A percentile compares a stretch with the other conserved stretches of the same genome.
These are phyloP conservation scores for Moesziomyces antarcticus DNA, from an alignment of 1,284 basidiomycete species.

Conservation along the genomic window DNA sequence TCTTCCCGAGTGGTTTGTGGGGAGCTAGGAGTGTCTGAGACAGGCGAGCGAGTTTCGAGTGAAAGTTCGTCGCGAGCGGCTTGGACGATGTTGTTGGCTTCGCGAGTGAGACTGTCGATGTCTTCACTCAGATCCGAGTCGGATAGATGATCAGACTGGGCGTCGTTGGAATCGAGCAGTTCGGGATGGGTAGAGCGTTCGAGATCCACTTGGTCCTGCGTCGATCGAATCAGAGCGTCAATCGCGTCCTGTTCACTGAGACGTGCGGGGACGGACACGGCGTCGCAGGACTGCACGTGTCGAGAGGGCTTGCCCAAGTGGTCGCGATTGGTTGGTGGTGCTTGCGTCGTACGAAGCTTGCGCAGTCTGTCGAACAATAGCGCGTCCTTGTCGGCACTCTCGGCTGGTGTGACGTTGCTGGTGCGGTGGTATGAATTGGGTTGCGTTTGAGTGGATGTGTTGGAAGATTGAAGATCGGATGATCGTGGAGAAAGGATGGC, in stretches of 20 bases:
- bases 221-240: conserved; percentile 32
- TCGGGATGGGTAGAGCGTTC: conserved; percentile 11
- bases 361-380: conserved; percentile 25
- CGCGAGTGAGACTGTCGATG: conserved; percentile 20
- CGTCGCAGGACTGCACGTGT: background rate
- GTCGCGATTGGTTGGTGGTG: background rate
- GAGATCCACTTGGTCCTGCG: conserved; percentile 29
- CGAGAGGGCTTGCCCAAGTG: background rate
- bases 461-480: background rate
- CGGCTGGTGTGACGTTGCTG: background rate
- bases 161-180: conserved; percentile 10
- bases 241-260: conserved; percentile 41
- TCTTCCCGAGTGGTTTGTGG: background rate
- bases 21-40: background rate
- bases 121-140: conserved; percentile 22
- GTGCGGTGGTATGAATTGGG: background rate
- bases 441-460: background rate
- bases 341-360: conserved; percentile 10
- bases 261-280: background rate
- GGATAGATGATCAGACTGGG: conserved; percentile 19
- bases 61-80: conserved; percentile 37
- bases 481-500: conserved; percentile 2
- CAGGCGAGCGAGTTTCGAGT: conserved; percentile 10
- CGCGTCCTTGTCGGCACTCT: conserved; percentile 11
- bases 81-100: conserved; percentile 36